phyloP scores from a whole-genome alignment of 768 basidiomycete species.

The Clitopilus passeckerianus region DNA sequence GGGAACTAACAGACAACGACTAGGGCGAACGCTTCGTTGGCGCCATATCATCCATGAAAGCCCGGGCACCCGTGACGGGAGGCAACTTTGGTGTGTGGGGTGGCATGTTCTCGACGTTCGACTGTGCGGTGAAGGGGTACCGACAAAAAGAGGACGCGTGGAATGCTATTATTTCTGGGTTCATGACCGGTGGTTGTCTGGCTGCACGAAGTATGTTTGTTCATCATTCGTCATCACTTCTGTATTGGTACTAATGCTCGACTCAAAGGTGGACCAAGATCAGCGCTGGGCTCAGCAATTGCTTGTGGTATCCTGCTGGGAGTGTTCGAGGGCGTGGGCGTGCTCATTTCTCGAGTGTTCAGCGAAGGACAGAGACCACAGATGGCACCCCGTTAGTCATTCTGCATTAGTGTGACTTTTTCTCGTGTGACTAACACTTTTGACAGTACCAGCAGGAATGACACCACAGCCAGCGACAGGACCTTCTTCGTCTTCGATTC shows the following conservation, averaged over 20 bases:
- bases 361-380: constrained; percentile 79
- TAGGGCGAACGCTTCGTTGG: constrained; percentile 94
- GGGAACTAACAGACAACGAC: not conserved
- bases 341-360: constrained; percentile 84
- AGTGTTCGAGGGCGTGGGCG: constrained; percentile 93
- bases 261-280: constrained; percentile 79
- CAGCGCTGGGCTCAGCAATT: constrained; percentile 88
- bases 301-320: constrained; percentile 95
- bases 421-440: constrained; percentile 5
- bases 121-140: constrained; percentile 96
- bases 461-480: constrained; percentile 35
- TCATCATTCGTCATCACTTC: not conserved
- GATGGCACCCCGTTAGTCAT: constrained; percentile 66
- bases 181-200: constrained; percentile 96
- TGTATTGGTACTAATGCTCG: constrained; percentile 4
- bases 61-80: constrained; percentile 95
- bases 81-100: constrained; percentile 97
- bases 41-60: constrained; percentile 94
- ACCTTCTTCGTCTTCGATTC: constrained; percentile 29
- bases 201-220: constrained; percentile 81
- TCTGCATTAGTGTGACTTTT: constrained; percentile 1
- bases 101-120: constrained; percentile 98
- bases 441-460: constrained; percentile 51
- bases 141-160: constrained; percentile 98
- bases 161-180: constrained; percentile 98